Evolutionary conservation across 441 rosid genomes (phyloP), one percentile per base, ranked within the genome.

Genomic region (Erodium chrysanthum): DNA sequence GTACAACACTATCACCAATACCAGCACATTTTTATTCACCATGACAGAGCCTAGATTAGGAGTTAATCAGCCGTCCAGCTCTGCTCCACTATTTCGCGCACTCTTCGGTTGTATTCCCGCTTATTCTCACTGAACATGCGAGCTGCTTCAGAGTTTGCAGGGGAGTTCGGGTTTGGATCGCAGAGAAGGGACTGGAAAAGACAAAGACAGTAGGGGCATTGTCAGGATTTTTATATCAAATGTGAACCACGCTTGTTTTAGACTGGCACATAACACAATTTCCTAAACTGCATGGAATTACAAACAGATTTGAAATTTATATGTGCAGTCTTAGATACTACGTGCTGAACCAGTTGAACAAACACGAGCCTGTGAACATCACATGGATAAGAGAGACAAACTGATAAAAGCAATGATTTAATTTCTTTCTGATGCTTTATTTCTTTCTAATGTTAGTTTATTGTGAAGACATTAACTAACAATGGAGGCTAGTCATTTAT

Each of bases 101-200:
- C 85, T 72, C 81, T 79, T 33, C 85, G 72, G 70, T 82, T 82
- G 74, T 82, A 82, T 44, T 82, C 85, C 2, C 83, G 71, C 69
- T 79, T 79, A 64, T 82, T 79, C 75, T 82, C 85, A 48, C 85
- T 79, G 67, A 82, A 79, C 79, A 79, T 69, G 46, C 81, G 77
- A 68, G 85, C 85, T 0, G 85, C 85, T 77, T 79, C 85, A 0
- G 83, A 82, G 69, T 82, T 82, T 54, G 85, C 83, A 58, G 85
- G 85, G 17, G 85, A 82, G 78, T 79, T 79, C 14, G 85, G 83
- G 69, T 82, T 82, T 29, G 85, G 85, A 69, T 82, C 85, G 7
- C 85, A 82, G 21, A 82, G 82, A 66, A 79, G 70, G 0, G 85
- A 82, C 85, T 82, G 77, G 6, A 5, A 48, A 29, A 29, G 5